Percentiles rank a stretch among this genome's conserved stretches.
Evolutionary conservation across 495 filamentous ascomycete species (phyloP).

Genomic region (Xylaria palmicola): DNA sequence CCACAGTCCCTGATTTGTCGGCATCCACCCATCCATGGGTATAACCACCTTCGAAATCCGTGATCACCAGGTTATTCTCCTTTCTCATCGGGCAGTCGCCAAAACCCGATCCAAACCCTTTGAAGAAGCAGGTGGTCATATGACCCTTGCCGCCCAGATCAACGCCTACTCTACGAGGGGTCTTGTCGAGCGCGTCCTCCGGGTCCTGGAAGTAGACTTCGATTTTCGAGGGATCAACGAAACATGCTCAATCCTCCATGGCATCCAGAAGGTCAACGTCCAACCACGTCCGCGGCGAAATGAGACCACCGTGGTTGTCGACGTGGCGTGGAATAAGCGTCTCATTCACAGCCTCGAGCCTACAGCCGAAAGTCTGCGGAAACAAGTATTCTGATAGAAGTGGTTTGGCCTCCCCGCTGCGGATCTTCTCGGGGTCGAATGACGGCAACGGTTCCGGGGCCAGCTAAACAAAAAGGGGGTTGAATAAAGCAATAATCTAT

Average conservation of each 20-base stretch:
- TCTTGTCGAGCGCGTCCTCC: constrained; percentile 7
- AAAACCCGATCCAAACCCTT: constrained; percentile 1
- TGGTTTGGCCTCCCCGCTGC: constrained; percentile 16
- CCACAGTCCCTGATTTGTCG: constrained; percentile 34
- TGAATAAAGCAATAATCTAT: constrained; percentile 11
- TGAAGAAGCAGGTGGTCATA: constrained; percentile 19
- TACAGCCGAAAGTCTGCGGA: constrained; percentile 14
- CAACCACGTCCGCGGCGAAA: background rate
- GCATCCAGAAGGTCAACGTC: background rate
- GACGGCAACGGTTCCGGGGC: constrained; percentile 17
- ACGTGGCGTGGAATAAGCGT: constrained; percentile 12
- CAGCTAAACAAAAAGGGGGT: constrained; percentile 17
- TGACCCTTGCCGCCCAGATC: constrained; percentile 11
- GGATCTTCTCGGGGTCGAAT: constrained; percentile 19
- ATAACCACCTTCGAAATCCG: constrained; percentile 47
- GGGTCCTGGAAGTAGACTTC: constrained; percentile 16
- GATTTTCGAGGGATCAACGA: constrained; percentile 12
- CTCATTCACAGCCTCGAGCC: constrained; percentile 18
- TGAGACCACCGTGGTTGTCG: constrained; percentile 5
- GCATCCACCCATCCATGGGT: constrained; percentile 41
- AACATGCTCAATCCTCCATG: constrained; percentile 10
- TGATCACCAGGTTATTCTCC: constrained; percentile 41
- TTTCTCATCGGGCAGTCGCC: constrained; percentile 1
- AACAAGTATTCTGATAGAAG: constrained; percentile 22
- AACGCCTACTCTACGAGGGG: constrained; percentile 15